Percentiles rank a stretch among this genome's conserved stretches.
Conservation (phyloP, 106 monocot species). For the Gastrodia elata region DNA sequence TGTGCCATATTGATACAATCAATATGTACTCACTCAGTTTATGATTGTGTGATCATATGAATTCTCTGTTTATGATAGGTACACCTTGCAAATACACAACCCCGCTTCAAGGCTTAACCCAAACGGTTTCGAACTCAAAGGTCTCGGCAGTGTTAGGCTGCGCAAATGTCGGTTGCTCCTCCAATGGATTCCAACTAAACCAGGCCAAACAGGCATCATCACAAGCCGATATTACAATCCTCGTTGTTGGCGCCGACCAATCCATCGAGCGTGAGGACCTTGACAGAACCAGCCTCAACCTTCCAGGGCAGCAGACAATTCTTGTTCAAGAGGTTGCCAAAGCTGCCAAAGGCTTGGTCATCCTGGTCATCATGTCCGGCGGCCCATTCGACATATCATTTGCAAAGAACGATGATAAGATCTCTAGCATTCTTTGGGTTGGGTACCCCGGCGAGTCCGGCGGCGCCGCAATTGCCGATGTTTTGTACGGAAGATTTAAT, state of each 20-base stretch:
- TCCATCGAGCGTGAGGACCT: constrained; percentile 68
- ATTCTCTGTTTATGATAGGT: constrained; percentile 20
- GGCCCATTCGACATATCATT: constrained; percentile 76
- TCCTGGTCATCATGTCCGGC: constrained; percentile 95
- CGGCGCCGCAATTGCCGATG: constrained; percentile 70
- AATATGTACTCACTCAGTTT: too few relatives aligned
- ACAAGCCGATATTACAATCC: constrained; percentile 61
- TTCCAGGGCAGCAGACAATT: constrained; percentile 65
- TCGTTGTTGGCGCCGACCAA: constrained; percentile 75
- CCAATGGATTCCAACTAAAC: constrained; percentile 46
- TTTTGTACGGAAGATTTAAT: constrained; percentile 74
- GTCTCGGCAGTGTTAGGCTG: constrained; percentile 47
- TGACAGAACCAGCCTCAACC: constrained; percentile 52
- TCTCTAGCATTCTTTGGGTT: constrained; percentile 79
- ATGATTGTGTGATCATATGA: neutral
- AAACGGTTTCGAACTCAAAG: constrained; percentile 8
- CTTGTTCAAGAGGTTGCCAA: constrained; percentile 67
- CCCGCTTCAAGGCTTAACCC: constrained; percentile 74
- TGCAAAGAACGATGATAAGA: constrained; percentile 41
- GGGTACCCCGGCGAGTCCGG: constrained; percentile 94
- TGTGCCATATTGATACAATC: neutral
- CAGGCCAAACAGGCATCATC: constrained; percentile 57
- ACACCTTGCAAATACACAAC: constrained; percentile 76
- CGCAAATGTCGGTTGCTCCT: constrained; percentile 43
- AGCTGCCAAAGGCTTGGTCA: constrained; percentile 66